These are phyloP conservation scores for Mucor indicus DNA, from an alignment of 371 early-diverging fungal species.

Conservation along the genomic window DNA sequence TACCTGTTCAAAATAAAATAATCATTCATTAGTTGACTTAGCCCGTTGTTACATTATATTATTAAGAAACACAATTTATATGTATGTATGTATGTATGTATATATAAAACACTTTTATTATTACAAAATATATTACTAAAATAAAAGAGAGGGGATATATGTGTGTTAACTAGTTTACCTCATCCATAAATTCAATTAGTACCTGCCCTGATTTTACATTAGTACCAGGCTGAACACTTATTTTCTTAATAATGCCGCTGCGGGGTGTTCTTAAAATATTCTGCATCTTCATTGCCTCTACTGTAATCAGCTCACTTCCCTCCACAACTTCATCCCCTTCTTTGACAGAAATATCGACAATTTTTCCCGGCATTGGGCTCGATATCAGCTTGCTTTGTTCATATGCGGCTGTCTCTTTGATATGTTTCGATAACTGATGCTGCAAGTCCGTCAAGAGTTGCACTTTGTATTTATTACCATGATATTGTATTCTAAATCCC, in stretches of 20 bases:
- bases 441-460: constrained; percentile 63
- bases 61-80: too few species aligned
- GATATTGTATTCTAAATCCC: constrained; percentile 80
- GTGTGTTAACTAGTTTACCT: too few species aligned
- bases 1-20: too few species aligned
- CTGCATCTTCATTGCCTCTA: constrained; percentile 99
- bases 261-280: constrained; percentile 84
- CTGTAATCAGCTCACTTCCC: constrained; percentile 84
- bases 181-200: constrained; percentile 77
- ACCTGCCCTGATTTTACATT: constrained; percentile 86
- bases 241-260: constrained; percentile 77
- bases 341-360: constrained; percentile 82
- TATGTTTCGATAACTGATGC: constrained; percentile 61
- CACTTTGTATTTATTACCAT: constrained; percentile 84
- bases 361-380: constrained; percentile 94
- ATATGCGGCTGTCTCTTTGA: constrained; percentile 73
- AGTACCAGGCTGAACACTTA: constrained; percentile 70
- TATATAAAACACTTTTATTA: too few species aligned
- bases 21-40: too few species aligned
- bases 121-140: too few species aligned
- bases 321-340: constrained; percentile 78
- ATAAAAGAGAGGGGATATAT: too few species aligned
- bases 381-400: constrained; percentile 72
- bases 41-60: too few species aligned
- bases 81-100: too few species aligned